Conservation (phyloP, 2,329 filamentous ascomycete species). For the Penicillium crustosum region DNA sequence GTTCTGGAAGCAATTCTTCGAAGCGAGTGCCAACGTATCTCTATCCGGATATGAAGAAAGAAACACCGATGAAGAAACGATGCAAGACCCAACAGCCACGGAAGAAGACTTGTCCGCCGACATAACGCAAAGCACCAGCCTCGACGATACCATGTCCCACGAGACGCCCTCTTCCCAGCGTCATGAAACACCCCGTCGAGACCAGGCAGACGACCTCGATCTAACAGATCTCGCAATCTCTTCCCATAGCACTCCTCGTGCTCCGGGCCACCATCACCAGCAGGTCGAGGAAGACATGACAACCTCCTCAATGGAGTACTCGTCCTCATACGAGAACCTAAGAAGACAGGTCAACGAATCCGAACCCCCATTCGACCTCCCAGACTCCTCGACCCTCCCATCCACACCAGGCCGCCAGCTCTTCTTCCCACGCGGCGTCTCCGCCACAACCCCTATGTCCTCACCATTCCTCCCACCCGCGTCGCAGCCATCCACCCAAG, state of each 20-base stretch:
- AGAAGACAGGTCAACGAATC: constrained; percentile 63
- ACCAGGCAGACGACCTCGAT: constrained; percentile 47
- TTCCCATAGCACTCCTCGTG: constrained; percentile 50
- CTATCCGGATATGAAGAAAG: constrained; percentile 90
- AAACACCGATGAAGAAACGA: constrained; percentile 58
- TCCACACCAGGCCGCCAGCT: constrained; percentile 37
- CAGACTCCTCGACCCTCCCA: constrained; percentile 36
- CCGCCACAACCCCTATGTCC: constrained; percentile 62
- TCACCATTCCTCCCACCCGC: constrained; percentile 58
- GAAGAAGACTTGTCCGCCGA: constrained; percentile 57
- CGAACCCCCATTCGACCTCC: constrained; percentile 36
- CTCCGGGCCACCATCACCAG: constrained; percentile 30
- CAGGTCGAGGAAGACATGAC: constrained; percentile 38
- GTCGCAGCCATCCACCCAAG: constrained; percentile 42
- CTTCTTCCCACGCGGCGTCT: constrained; percentile 42
- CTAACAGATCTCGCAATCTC: constrained; percentile 45
- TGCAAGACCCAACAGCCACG: constrained; percentile 52
- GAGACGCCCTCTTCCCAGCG: constrained; percentile 42
- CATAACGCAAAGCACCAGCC: constrained; percentile 43
- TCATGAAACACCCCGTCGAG: constrained; percentile 25
- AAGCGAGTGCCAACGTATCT: constrained; percentile 95
- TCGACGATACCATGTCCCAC: constrained; percentile 41
- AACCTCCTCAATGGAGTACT: constrained; percentile 54
- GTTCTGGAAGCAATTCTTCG: constrained; percentile 99
- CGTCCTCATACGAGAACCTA: constrained; percentile 74